Evolutionary conservation across 1,284 basidiomycete species (phyloP).

Genomic region (Sutorius eximius): DNA sequence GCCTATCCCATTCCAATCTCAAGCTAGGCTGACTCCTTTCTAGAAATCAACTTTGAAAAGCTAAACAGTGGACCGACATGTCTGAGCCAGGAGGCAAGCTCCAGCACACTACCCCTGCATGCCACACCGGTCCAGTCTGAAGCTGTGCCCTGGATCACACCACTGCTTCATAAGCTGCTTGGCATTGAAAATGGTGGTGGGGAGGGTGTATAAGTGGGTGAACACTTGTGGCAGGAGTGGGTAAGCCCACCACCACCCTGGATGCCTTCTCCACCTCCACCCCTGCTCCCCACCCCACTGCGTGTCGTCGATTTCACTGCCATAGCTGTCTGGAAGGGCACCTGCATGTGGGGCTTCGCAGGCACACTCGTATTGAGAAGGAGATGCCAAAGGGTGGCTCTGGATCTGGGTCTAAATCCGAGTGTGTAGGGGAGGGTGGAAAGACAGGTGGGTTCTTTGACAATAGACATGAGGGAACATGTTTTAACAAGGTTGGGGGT

Average conservation of each 20-base stretch:
- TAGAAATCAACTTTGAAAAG: slow-evolving; percentile 10
- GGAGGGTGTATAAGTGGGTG: slow-evolving; percentile 16
- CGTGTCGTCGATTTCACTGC: too few relatives aligned
- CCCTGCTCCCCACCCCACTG: neutral
- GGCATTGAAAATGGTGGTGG: slow-evolving; percentile 20
- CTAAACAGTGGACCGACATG: slow-evolving; percentile 20
- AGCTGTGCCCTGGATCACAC: neutral
- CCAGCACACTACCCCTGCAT: too few relatives aligned
- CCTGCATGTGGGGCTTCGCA: slow-evolving; percentile 22
- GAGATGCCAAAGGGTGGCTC: slow-evolving; percentile 27
- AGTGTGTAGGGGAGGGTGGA: neutral
- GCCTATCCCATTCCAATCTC: neutral
- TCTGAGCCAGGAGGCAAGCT: slow-evolving; percentile 8
- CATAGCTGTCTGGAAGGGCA: neutral
- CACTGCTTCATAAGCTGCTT: neutral
- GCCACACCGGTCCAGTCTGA: too few relatives aligned
- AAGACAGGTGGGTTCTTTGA: neutral
- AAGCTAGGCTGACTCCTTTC: neutral
- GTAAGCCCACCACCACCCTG: neutral
- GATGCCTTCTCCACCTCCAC: neutral
- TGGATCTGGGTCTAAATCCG: too few relatives aligned
- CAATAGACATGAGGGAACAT: too few relatives aligned
- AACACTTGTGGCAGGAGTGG: neutral
- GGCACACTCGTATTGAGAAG: slow-evolving; percentile 33
- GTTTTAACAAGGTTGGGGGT: too few relatives aligned